These are phyloP conservation scores for Trichoderma hamatum DNA, from an alignment of 2,329 filamentous ascomycete species.

Conservation along the genomic window DNA sequence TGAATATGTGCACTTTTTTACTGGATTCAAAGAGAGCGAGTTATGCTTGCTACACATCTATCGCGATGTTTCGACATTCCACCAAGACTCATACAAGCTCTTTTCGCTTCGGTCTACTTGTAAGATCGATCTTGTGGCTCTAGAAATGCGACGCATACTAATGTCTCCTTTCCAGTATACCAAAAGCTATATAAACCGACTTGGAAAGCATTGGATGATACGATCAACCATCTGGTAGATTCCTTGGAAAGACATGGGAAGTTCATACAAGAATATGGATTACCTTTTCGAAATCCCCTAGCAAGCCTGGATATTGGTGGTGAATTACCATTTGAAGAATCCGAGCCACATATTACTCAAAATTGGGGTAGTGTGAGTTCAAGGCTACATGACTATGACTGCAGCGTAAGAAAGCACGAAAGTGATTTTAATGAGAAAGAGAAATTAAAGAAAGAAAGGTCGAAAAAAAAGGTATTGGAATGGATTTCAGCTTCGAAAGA, in stretches of 20 bases:
- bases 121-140: neutral
- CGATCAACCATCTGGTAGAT: neutral
- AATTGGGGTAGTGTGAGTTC: neutral
- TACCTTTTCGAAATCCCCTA: neutral
- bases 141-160: neutral
- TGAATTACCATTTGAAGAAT: neutral
- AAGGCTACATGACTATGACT: neutral
- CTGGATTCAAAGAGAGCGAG: neutral
- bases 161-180: neutral
- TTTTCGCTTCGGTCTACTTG: neutral
- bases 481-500: constrained; percentile 18
- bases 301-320: neutral
- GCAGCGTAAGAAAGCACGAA: neutral
- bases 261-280: neutral
- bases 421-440: neutral
- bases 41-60: neutral
- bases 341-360: neutral
- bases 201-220: neutral
- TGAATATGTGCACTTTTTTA: neutral
- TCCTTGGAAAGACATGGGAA: neutral
- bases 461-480: neutral
- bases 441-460: neutral
- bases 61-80: neutral
- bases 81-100: neutral
- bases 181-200: constrained; percentile 4